Evolutionary conservation across 257 asterid genomes (phyloP).

Genomic region (Ilex aquifolium): DNA sequence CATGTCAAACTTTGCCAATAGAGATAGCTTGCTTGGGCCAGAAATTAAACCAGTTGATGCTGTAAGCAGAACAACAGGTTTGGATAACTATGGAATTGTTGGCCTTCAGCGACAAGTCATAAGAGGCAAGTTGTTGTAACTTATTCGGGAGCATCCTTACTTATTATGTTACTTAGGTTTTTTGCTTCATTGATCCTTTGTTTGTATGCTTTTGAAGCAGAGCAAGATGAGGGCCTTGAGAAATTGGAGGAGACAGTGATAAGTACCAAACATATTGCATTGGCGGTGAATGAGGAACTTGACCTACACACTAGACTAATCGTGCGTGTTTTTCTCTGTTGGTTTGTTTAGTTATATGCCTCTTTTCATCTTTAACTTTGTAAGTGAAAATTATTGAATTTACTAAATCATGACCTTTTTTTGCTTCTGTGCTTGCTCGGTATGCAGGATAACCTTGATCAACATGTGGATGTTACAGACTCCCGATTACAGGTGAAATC

Average conservation of each 20-base stretch:
- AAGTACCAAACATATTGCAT: constrained; percentile 3
- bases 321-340: not conserved
- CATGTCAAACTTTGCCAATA: constrained; percentile 21
- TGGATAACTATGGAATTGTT: constrained; percentile 24
- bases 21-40: constrained; percentile 26
- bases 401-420: not conserved
- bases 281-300: not conserved
- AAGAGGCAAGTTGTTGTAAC: constrained; percentile 12
- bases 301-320: not conserved
- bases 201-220: not conserved
- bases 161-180: not conserved
- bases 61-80: constrained; percentile 17
- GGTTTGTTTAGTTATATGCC: not conserved
- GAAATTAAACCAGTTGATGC: constrained; percentile 21
- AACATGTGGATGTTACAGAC: constrained; percentile 3
- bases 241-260: constrained; percentile 6
- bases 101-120: constrained; percentile 24
- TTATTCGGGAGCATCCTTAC: not conserved
- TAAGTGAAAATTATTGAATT: not conserved
- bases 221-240: constrained; percentile 4
- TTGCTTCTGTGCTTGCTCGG: not conserved
- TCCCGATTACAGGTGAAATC: not conserved
- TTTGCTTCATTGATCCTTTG: not conserved
- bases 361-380: not conserved
- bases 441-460: constrained; percentile 3